Base-by-base conservation (phyloP, 1,284 basidiomycete species). In the Sporisorium exsertum region DNA sequence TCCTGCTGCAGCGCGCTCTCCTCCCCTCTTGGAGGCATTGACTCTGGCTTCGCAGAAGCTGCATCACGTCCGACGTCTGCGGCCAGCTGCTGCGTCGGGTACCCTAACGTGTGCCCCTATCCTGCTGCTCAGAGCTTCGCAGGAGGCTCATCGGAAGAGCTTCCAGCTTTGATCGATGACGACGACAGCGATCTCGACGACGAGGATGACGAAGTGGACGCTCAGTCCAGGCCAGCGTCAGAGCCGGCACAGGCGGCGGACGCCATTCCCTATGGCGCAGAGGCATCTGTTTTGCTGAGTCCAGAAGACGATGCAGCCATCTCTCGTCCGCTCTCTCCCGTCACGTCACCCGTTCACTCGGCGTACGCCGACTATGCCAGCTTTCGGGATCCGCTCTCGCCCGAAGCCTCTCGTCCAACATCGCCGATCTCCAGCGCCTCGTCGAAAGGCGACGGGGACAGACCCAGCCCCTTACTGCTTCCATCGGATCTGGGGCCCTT, bases 71-170 rank as follows among this genome's bases (percentile, higher is more conserved):
- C 64, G 15, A 22, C 64, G 5, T 66, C 70, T n/a, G 61, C 43
- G 26, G 54, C 69, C 20, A 66, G 64, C 57, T 66, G 58, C 74
- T 66, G 64, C 43, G 46, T 54, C 4, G 70, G 63, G 47, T 77
- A 77, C n/a, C 74, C 74, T 2, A 66, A 77, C 40, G 64, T 77
- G 6, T 77, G 74, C 51, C 74, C 74, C 0, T 77, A 77, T 20
- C 74, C 74, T 20, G 56, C 69, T 16, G 32, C 49, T 3, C 24
- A 18, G 6, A 63, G 57, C 33, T 59, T 45, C 18, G 54, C 52
- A 12, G 64, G 57, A 20, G 35, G 51, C 13, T 77, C 74, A 0
- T 67, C 67, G 5, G 75, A 77, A 35, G 75, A 77, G 47, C 67
- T 77, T 8, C 75, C 75, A 1, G 75, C 75, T 37, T 20, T 77